phyloP scores from a whole-genome alignment of 108 stramenopile genomes.

The Pseudonitzschia multiseries region DNA sequence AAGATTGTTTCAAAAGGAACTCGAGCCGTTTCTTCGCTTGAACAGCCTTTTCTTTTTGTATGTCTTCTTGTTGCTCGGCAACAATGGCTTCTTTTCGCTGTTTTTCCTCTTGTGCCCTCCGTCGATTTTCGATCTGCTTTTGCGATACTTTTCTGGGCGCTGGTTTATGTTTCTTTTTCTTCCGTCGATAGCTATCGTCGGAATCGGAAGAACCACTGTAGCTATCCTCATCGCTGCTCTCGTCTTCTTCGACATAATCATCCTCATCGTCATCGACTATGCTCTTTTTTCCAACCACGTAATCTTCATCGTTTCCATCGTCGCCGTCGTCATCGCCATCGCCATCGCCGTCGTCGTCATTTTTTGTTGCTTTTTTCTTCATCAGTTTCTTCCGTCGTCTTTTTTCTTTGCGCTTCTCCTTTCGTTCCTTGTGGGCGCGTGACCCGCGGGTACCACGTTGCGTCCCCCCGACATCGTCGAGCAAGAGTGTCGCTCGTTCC shows the following conservation, averaged over 20 bases:
- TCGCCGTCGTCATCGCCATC: conserved; percentile 27
- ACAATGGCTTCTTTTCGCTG: conserved; percentile 70
- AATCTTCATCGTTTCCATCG: conserved; percentile 19
- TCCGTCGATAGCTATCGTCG: conserved; percentile 24
- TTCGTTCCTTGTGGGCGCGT: conserved; percentile 47
- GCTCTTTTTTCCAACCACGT: conserved; percentile 4
- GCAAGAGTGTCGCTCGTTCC: conserved; percentile 55
- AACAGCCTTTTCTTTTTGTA: conserved; percentile 62
- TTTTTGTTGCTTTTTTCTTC: conserved; percentile 8
- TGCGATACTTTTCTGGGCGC: conserved; percentile 35
- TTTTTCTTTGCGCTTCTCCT: conserved; percentile 40
- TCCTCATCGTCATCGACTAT: conserved; percentile 25
- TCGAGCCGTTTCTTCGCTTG: conserved; percentile 90
- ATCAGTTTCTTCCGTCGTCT: conserved; percentile 40
- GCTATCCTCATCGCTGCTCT: conserved; percentile 41
- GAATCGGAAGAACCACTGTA: conserved; percentile 46
- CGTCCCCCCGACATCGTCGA: conserved; percentile 52
- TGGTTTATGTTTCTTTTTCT: conserved; percentile 43
- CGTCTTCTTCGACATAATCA: conserved; percentile 33
- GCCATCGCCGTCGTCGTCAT: conserved; percentile 12
- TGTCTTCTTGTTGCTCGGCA: conserved; percentile 64
- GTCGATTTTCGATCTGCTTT: conserved; percentile 52
- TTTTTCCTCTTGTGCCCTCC: conserved; percentile 55
- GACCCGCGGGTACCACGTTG: conserved; percentile 43
- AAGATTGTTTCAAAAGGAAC: conserved; percentile 93